A percentile compares a stretch with the other conserved stretches of the same genome.
Conservation (phyloP, 1,139 yeast species). For the Magnusiomyces paraingens region DNA sequence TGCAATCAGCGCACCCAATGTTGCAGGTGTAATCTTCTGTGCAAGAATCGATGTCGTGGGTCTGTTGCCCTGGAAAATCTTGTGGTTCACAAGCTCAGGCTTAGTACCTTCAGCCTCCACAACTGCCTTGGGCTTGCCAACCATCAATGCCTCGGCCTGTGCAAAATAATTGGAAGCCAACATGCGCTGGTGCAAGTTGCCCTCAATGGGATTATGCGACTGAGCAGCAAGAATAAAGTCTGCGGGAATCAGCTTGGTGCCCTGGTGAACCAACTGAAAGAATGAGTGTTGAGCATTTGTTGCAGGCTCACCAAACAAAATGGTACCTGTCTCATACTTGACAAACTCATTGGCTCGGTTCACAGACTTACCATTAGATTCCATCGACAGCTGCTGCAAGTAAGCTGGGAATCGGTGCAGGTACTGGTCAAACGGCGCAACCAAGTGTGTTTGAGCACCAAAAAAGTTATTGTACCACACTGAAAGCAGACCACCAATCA, state of each 20-base stretch:
- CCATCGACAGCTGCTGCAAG: constrained; percentile 97
- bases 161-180: constrained; percentile 97
- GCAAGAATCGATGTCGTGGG: constrained; percentile 97
- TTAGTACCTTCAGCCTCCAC: constrained; percentile 86
- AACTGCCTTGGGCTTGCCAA: constrained; percentile 81
- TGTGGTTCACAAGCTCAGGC: constrained; percentile 85
- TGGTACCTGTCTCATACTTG: constrained; percentile 91
- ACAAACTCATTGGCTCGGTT: constrained; percentile 87
- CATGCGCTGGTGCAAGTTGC: constrained; percentile 93
- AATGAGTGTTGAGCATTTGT: constrained; percentile 98
- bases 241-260: constrained; percentile 93
- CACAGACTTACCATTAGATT: constrained; percentile 96
- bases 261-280: constrained; percentile 99
- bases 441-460: constrained; percentile 96
- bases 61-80: constrained; percentile 94
- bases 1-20: constrained; percentile 92
- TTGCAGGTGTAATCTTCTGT: constrained; percentile 91
- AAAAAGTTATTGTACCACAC: constrained; percentile 98
- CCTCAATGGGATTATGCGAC: constrained; percentile 95
- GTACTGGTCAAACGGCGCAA: constrained; percentile 98
- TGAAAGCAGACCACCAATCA: constrained; percentile 83
- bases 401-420: constrained; percentile 98
- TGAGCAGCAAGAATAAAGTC: constrained; percentile 96
- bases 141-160: constrained; percentile 96
- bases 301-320: constrained; percentile 96